Evolutionary conservation across 2,329 filamentous ascomycete species (phyloP).

Genomic region (Tolypocladium endophyticum): DNA sequence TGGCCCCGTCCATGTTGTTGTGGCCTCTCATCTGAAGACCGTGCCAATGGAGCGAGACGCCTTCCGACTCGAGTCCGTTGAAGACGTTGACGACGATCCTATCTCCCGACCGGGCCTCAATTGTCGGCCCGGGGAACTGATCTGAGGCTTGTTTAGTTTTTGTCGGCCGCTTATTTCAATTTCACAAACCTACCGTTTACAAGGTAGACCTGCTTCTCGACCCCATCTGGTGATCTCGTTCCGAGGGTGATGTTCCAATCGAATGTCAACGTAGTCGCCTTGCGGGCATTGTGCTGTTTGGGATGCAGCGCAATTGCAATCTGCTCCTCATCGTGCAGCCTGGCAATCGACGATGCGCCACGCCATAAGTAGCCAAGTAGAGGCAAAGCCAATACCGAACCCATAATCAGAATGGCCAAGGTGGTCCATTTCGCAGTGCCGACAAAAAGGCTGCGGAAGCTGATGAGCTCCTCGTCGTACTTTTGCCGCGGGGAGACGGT

Average conservation of each 20-base stretch:
- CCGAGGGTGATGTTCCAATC: conserved; percentile 11
- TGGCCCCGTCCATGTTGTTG: conserved; percentile 56
- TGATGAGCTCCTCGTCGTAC: neutral
- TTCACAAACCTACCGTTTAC: conserved; percentile 9
- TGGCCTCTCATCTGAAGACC: conserved; percentile 65
- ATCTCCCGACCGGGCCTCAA: conserved; percentile 62
- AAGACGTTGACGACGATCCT: conserved; percentile 56
- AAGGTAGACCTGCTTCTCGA: conserved; percentile 14
- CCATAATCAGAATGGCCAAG: neutral
- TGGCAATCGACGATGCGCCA: neutral
- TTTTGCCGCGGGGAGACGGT: neutral
- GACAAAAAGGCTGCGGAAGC: neutral
- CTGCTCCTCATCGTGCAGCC: neutral
- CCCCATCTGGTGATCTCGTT: conserved; percentile 9
- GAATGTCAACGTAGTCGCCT: conserved; percentile 7
- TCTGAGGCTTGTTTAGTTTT: conserved; percentile 6
- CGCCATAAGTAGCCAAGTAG: conserved; percentile 1
- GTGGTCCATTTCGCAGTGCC: neutral
- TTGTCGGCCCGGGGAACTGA: conserved; percentile 58
- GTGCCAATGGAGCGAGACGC: conserved; percentile 61
- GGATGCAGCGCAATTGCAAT: conserved; percentile 9
- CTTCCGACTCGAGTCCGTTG: conserved; percentile 52
- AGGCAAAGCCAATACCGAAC: neutral
- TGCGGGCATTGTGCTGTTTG: conserved; percentile 4
- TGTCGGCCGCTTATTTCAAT: too few species aligned